Base-by-base conservation (phyloP, 208 protist genomes). In the Trypanosomatidae sp. region DNA sequence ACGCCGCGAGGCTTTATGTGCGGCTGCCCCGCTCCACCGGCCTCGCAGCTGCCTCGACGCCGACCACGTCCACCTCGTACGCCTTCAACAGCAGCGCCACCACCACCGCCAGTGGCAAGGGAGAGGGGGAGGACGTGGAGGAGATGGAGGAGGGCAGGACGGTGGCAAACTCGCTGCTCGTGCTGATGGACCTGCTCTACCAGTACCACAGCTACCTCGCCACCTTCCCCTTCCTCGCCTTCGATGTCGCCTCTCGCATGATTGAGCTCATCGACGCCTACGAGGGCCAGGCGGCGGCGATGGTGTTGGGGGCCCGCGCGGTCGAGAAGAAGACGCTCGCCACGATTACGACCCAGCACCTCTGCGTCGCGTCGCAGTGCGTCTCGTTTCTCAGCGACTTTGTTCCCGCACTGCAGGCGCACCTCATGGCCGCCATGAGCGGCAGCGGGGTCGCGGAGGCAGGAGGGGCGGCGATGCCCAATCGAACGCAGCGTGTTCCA, bases 331-430 rank as follows among this genome's bases (percentile, higher is more conserved):
- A 88, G 19, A 74, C 74, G 41, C 81, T 98, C 28, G 19, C 81
- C 33, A 89, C 80, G 50, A 97, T 98, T 76, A 97, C 94, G 8
- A 83, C 83, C 22, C 82, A 85, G 66, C 81, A 97, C 81, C 73
- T 98, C 49, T 88, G 83, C 66, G 82, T 97, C 6, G 92, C 92
- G 6, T 96, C 92, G 47, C 94, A 98, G 79, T 93, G 87, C 47
- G 67, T 94, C 39, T 76, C 81, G 12, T 85, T 96, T 62, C 77
- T 98, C 13, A 82, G 66, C 28, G 87, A 92, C 33, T 81, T 95
- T 41, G 83, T 92, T n/a, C 90, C 90, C 1, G 80, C 84, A 5
- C 79, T 95, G 66, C 82, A 87, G 72, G 19, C 43, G 10, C 76
- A 80, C 59, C 64, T 80, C 43, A 43, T 41, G 12, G 64, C 76